phyloP scores from a whole-genome alignment of 257 asterid genomes.

The Nicotiana sylvestris region DNA sequence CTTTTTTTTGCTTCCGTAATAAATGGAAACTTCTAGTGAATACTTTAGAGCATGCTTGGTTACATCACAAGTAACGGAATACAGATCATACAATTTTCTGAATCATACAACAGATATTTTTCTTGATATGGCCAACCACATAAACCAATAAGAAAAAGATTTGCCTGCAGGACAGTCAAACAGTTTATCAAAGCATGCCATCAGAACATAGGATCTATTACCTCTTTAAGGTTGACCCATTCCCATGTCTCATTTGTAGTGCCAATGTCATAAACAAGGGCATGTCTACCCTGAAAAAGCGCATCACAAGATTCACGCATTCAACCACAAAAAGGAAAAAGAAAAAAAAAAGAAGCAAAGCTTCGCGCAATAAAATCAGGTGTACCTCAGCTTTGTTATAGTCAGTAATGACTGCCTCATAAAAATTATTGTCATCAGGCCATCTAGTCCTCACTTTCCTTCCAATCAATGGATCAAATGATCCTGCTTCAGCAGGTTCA shows the following conservation, averaged over 20 bases:
- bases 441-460: constrained; percentile 87
- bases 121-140: neutral
- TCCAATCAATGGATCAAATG: constrained; percentile 62
- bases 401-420: constrained; percentile 82
- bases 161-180: constrained; percentile 1
- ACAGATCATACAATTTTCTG: neutral
- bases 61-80: neutral
- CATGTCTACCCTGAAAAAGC: constrained; percentile 57
- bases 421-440: constrained; percentile 96
- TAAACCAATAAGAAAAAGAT: constrained; percentile 4
- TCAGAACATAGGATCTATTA: constrained; percentile 20
- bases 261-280: constrained; percentile 62
- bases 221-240: constrained; percentile 76
- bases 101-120: neutral
- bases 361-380: neutral
- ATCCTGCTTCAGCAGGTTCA: constrained; percentile 59
- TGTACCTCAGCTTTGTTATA: constrained; percentile 62
- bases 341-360: neutral
- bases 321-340: constrained; percentile 4
- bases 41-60: neutral
- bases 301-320: constrained; percentile 18
- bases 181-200: neutral
- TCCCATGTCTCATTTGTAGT: constrained; percentile 59
- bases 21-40: neutral
- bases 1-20: neutral